Conservation (phyloP, 2,329 filamentous ascomycete species). For the Penicillium sclerotiorum region DNA sequence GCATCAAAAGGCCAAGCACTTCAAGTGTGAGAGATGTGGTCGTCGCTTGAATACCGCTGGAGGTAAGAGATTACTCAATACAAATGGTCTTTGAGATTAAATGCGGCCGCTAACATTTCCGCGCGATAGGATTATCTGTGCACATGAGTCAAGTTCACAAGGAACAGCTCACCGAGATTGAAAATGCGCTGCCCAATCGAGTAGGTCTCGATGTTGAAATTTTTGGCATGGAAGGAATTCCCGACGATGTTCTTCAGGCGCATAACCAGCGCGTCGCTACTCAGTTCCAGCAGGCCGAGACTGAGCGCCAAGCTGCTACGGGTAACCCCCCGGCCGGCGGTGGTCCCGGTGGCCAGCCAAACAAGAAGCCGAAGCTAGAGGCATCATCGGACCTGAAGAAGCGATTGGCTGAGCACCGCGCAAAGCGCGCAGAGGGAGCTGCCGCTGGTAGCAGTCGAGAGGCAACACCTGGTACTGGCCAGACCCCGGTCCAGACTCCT, state of each 20-base stretch:
- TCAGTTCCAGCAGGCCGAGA: slow-evolving; percentile 82
- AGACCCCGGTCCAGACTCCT: slow-evolving; percentile 43
- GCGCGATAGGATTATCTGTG: slow-evolving; percentile 78
- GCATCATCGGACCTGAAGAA: slow-evolving; percentile 76
- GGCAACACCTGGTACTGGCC: slow-evolving; percentile 56
- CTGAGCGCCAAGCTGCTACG: slow-evolving; percentile 76
- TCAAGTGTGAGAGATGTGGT: slow-evolving; percentile 91
- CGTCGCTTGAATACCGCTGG: slow-evolving; percentile 90
- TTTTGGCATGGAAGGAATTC: slow-evolving; percentile 97
- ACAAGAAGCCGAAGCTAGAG: slow-evolving; percentile 73
- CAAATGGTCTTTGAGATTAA: too few species aligned
- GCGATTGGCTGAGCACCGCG: slow-evolving; percentile 75
- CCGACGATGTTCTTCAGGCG: slow-evolving; percentile 77
- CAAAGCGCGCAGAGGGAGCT: slow-evolving; percentile 63
- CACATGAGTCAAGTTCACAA: slow-evolving; percentile 99
- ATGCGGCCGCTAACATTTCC: not conserved
- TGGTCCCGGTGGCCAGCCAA: slow-evolving; percentile 43
- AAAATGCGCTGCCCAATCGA: slow-evolving; percentile 88
- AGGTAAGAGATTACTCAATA: slow-evolving; percentile 60
- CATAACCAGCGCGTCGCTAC: slow-evolving; percentile 86
- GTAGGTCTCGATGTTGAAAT: slow-evolving; percentile 89
- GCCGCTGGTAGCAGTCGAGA: slow-evolving; percentile 60
- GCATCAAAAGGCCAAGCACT: slow-evolving; percentile 99
- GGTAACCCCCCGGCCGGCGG: slow-evolving; percentile 78
- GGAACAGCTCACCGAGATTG: slow-evolving; percentile 81